Percentiles rank a stretch among this genome's conserved stretches.
These are phyloP conservation scores for Aspergillus transmontanensis DNA, from an alignment of 2,329 filamentous ascomycete genomes.

Conservation along the genomic window DNA sequence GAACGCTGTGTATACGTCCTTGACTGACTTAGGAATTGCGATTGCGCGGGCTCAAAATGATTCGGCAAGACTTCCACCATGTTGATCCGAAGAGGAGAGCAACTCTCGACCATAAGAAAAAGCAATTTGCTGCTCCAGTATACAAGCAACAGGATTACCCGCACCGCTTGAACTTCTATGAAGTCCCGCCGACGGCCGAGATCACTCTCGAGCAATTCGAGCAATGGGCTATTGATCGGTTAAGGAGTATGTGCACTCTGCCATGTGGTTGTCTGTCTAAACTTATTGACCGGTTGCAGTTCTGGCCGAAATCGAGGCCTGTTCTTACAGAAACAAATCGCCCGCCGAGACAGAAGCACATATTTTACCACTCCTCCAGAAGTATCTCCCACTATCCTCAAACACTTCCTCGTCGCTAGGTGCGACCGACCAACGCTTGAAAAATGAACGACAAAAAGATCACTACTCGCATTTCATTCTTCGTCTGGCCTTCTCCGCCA, in stretches of 20 bases:
- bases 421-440: conserved; percentile 55
- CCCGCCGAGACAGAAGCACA: conserved; percentile 79
- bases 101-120: conserved; percentile 76
- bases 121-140: conserved; percentile 76
- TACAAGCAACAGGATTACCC: conserved; percentile 81
- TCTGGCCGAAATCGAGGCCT: conserved; percentile 71
- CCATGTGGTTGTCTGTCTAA: not conserved
- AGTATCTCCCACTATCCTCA: conserved; percentile 78
- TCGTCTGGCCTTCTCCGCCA: conserved; percentile 85
- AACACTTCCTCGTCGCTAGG: conserved; percentile 66
- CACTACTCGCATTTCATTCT: conserved; percentile 98
- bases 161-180: conserved; percentile 89
- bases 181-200: conserved; percentile 83
- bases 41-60: conserved; percentile 36
- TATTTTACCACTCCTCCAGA: conserved; percentile 84
- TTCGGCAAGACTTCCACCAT: conserved; percentile 46
- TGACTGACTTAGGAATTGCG: not conserved
- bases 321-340: conserved; percentile 88
- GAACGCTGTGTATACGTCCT: not conserved
- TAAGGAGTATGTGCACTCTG: conserved; percentile 64
- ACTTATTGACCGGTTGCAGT: conserved; percentile 27
- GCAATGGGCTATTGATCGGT: conserved; percentile 93
- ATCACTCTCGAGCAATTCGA: conserved; percentile 97
- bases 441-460: conserved; percentile 82
- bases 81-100: conserved; percentile 72